Percentiles rank a stretch among this genome's conserved stretches.
Conservation (phyloP, 441 rosid genomes). For the Rhodomyrtus psidioides region DNA sequence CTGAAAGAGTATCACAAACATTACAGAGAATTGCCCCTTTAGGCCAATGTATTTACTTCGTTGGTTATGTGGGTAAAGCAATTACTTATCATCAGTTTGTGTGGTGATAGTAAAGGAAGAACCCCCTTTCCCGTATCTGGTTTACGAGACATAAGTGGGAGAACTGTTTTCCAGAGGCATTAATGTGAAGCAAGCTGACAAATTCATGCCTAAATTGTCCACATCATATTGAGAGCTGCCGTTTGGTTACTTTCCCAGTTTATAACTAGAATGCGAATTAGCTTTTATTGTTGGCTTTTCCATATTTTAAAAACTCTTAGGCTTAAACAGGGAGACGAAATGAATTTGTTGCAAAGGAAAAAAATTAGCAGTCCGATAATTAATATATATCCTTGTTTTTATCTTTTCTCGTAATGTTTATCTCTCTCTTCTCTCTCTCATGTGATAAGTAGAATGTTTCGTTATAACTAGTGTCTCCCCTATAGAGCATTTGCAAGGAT, state of each 20-base stretch:
- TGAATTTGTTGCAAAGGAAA: neutral
- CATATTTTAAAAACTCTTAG: neutral
- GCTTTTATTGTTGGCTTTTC: neutral
- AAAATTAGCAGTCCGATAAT: neutral
- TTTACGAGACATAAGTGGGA: neutral
- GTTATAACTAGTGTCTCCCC: neutral
- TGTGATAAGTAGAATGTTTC: neutral
- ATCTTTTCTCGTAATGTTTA: neutral
- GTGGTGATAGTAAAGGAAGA: neutral
- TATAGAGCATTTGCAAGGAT: neutral
- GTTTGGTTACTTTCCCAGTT: neutral
- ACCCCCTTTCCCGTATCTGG: neutral
- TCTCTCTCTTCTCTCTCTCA: neutral
- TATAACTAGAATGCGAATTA: neutral
- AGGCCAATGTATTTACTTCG: neutral
- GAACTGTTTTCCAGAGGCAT: neutral
- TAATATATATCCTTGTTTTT: neutral
- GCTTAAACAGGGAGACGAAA: neutral
- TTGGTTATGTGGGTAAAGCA: neutral
- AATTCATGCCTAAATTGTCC: neutral
- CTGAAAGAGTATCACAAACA: neutral
- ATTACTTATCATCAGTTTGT: neutral
- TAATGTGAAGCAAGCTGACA: neutral
- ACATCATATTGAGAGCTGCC: neutral
- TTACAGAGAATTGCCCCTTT: neutral